Base-by-base conservation (phyloP, 1,139 yeast genomes). In the Yamadazyma sp. region DNA sequence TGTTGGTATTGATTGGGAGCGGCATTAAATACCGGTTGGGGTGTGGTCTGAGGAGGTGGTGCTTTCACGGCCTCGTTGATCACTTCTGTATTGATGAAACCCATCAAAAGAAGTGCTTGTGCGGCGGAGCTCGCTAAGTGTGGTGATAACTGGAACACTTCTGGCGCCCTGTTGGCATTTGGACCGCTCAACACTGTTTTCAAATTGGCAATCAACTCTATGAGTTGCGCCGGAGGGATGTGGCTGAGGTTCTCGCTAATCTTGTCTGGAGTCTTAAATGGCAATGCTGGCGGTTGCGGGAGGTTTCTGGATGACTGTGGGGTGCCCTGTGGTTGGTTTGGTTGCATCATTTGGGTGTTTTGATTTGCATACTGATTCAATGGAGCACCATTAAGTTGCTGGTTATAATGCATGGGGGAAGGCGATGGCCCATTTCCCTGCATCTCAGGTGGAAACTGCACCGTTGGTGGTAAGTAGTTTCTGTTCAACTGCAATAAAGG, bases 81-180 rank as follows among this genome's bases (percentile, higher is more conserved):
- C 15, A 82, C 83, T 31, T 79, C 81, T 31, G 73, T 69, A 55
- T 83, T 86, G 24, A 84, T 77, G 36, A 84, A 70, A 0, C 92
- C 94, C 91, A 84, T 83, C 35, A 83, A 66, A n/a, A 84, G 59
- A 45, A 85, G 65, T 2, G 88, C 86, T 56, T 85, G 92, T 0
- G 89, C 79, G 0, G 86, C 80, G 2, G 86, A 72, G 2, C 79
- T 64, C 4, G 88, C 83, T 34, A 83, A 63, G 37, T 78, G 73
- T 3, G 84, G 81, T 31, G 80, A 75, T 26, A 79, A 66, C 42
- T 69, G 76, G 43, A 81, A 68, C 33, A 79, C 69, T 32, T 78
- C 81, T 11, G 61, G 59, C 4, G 77, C 77, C 44, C 78, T 69
- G 11, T 70, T 66, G 2, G 77, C 68, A 32, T 75, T 73, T 14